Percentiles rank a stretch among this genome's conserved stretches.
These are phyloP conservation scores for Huntiella decipiens DNA, from an alignment of 2,329 filamentous ascomycete species.

Conservation along the genomic window DNA sequence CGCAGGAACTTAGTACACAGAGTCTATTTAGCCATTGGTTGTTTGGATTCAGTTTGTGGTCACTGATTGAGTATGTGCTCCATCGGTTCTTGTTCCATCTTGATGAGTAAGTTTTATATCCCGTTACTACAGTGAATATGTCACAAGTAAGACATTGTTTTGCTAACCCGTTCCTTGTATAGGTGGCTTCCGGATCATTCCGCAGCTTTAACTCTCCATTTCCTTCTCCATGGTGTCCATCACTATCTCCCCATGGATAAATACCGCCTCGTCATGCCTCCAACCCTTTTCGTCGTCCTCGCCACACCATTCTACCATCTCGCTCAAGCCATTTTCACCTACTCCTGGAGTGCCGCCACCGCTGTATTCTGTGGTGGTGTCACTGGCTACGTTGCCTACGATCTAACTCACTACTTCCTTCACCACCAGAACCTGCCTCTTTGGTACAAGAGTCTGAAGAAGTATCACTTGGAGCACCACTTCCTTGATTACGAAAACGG, in stretches of 20 bases:
- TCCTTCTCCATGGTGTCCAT: constrained; percentile 88
- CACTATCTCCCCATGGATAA: constrained; percentile 99
- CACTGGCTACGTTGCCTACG: constrained; percentile 91
- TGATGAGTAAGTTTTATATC: constrained; percentile 47
- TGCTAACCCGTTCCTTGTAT: constrained; percentile 16
- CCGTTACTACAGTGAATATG: not conserved
- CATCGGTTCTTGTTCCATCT: constrained; percentile 90
- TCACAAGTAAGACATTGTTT: not conserved
- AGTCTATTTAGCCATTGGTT: constrained; percentile 41
- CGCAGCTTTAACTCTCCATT: constrained; percentile 70
- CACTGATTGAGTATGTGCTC: constrained; percentile 69
- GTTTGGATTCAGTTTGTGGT: constrained; percentile 64
- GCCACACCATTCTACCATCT: constrained; percentile 86
- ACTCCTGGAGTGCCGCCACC: constrained; percentile 65
- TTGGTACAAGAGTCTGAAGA: constrained; percentile 87
- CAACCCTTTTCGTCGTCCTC: constrained; percentile 64
- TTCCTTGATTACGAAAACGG: constrained; percentile 97
- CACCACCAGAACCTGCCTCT: constrained; percentile 82
- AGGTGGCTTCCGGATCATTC: constrained; percentile 84
- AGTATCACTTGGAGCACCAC: constrained; percentile 92
- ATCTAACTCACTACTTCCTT: constrained; percentile 95
- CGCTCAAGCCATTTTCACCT: constrained; percentile 63
- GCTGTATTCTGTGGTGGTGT: constrained; percentile 76
- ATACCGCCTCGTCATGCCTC: constrained; percentile 93
- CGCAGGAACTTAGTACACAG: constrained; percentile 30